Evolutionary conservation across 106 monocot species (phyloP), one percentile per base, ranked within the genome.

Genomic region (Cymbidium sinense): DNA sequence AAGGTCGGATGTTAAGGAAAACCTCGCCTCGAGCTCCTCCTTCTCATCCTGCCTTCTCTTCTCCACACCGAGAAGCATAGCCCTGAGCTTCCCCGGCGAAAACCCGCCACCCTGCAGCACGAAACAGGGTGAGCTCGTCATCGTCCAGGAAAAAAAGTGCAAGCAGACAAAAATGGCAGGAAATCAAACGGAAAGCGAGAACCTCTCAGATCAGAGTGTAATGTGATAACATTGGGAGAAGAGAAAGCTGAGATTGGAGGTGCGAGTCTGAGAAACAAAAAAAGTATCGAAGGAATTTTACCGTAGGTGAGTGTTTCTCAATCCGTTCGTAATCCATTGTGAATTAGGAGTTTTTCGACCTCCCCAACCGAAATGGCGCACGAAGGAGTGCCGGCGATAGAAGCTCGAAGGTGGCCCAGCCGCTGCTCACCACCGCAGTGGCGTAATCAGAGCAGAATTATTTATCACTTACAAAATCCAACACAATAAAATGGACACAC

Each of bases 11-110:
- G 80, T 80, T 27, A 91, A 41, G 7, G 79, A 34, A 76, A 65
- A 47, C 52, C 79, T 71, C 35, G 81, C 75, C 67, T 87, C 83
- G 69, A 76, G 69, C 74, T 80, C 86, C 29, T 87, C 89, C 72
- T 86, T 79, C 50, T 76, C 77, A 77, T 77, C 78, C 58, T 79
- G 28, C 65, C 74, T 77, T 84, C 74, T 77, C 85, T 86, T 86
- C 78, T 92, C 92, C 37, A 86, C 70, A 37, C 92, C 88, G 4
- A 89, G 81, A 47, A 89, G 94, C 85, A 89, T 85, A 25, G 90
- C 80, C 7, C 88, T 82, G 20, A 88, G 88, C 81, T 88, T 93
- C 23, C 77, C 73, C 4, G 93, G 93, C 19, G 93, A 89, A 62
- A 93, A 80, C 21, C 89, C 87, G 7, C 84, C 79, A 1, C 78